Base-by-base conservation (phyloP, 1,139 yeast species). In the Yamadazyma siamensis region DNA sequence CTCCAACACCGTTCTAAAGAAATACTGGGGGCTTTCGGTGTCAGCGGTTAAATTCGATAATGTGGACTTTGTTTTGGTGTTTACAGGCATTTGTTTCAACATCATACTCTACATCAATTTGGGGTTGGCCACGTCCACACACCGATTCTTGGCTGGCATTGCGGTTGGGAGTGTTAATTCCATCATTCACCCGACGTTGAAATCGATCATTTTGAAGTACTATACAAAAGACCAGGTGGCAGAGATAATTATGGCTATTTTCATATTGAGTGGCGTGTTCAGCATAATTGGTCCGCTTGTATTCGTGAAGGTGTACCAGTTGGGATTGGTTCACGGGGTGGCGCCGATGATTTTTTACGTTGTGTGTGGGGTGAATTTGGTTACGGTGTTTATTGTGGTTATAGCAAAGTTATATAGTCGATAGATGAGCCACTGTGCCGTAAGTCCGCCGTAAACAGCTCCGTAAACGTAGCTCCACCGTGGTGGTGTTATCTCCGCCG, bases 161-260 rank as follows among this genome's bases (percentile, higher is more conserved):
- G 30, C 62, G 0, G 40, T 77, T n/a, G 59, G 74, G 2, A 56
- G 82, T 1, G 48, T 79, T 23, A 77, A 78, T 0, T 57, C 77
- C 0, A 31, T 61, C 5, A 33, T 51, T 10, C 45, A 50, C 5
- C 73, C 73, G 0, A 53, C 70, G 2, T 38, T 61, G 21, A 56
- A 50, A 28, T 60, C 71, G 4, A 40, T 62, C 6, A 45, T 65
- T 10, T 52, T 63, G 24, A 66, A 66, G 40, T 63, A 56, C 35
- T 66, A 49, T 38, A 70, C 71, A 0, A 66, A 60, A 38, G 47
- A 59, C 8, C 62, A 54, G 39, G 51, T 57, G 4, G 71, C 71
- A 4, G 71, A 65, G 38, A 50, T 64, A 4, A 60, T 62, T 31
- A 67, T 70, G 23, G 71, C 64, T 5, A 37, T 62, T 33, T 53